Evolutionary conservation across 192 early-diverging fungal species (phyloP).

Genomic region (Irineochytrium annulatum): DNA sequence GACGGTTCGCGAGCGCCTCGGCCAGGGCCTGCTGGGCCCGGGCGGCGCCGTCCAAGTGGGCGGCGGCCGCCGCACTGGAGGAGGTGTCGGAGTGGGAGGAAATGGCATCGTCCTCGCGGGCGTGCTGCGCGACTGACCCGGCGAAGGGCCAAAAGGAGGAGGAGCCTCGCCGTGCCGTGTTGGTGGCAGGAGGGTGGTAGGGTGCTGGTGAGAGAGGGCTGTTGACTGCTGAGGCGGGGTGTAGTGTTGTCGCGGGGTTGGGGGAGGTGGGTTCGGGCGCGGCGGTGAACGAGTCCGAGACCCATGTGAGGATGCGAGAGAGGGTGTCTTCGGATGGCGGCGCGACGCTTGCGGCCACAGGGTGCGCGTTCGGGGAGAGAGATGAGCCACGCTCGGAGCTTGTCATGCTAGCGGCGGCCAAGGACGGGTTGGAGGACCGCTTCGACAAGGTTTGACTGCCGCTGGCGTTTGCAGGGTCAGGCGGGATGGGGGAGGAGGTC

Average conservation of each 20-base stretch:
- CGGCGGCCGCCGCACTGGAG: not conserved
- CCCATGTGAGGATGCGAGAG: too few relatives aligned
- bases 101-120: not conserved
- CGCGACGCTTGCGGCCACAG: too few relatives aligned
- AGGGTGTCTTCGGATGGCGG: too few relatives aligned
- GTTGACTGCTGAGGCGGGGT: not conserved
- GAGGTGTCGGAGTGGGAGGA: not conserved
- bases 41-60: not conserved
- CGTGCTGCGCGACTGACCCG: not conserved
- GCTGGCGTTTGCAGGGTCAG: not conserved
- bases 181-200: too few relatives aligned
- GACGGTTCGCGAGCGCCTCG: too few relatives aligned
- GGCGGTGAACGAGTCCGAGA: not conserved
- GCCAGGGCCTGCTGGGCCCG: not conserved
- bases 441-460: not conserved
- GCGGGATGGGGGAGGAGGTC: not conserved
- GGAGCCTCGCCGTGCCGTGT: too few relatives aligned
- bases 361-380: too few relatives aligned
- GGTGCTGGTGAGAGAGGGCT: too few relatives aligned
- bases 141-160: not conserved
- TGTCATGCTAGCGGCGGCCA: not conserved
- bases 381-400: not conserved
- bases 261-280: not conserved
- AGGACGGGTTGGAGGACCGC: not conserved
- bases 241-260: not conserved